phyloP scores from a whole-genome alignment of 495 filamentous ascomycete species.

The Penicillium cataractarum region DNA sequence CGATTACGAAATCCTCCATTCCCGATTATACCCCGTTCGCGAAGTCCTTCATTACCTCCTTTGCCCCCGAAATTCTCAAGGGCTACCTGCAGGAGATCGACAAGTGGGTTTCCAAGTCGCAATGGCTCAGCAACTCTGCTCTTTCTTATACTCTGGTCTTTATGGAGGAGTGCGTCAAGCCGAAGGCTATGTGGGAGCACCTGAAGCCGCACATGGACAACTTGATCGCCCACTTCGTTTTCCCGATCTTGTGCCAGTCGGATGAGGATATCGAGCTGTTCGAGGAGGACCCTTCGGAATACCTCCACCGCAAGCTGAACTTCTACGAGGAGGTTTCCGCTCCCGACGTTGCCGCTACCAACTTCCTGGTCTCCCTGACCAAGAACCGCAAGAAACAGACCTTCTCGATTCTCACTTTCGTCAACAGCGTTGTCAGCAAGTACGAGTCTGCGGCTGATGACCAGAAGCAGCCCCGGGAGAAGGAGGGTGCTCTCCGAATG shows the following conservation, averaged over 20 bases:
- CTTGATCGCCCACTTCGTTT: constrained; percentile 89
- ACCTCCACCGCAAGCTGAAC: constrained; percentile 94
- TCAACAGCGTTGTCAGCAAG: constrained; percentile 90
- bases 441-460: constrained; percentile 82
- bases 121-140: constrained; percentile 92
- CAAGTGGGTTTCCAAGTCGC: constrained; percentile 92
- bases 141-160: constrained; percentile 90
- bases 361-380: constrained; percentile 92
- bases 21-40: constrained; percentile 77
- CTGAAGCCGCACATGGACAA: constrained; percentile 91
- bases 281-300: constrained; percentile 90
- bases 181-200: constrained; percentile 93
- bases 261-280: constrained; percentile 95
- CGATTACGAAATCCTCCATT: constrained; percentile 65
- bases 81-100: constrained; percentile 91
- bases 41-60: constrained; percentile 86
- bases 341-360: constrained; percentile 94
- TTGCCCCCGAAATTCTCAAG: constrained; percentile 94
- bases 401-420: constrained; percentile 88
- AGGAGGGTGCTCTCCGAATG: constrained; percentile 96
- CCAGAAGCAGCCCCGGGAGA: constrained; percentile 89
- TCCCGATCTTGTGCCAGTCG: constrained; percentile 91
- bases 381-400: constrained; percentile 95
- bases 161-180: constrained; percentile 95
- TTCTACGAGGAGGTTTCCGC: constrained; percentile 97